Evolutionary conservation across 2,329 filamentous ascomycete genomes (phyloP).

Genomic region (Aspergillus puulaauensis): DNA sequence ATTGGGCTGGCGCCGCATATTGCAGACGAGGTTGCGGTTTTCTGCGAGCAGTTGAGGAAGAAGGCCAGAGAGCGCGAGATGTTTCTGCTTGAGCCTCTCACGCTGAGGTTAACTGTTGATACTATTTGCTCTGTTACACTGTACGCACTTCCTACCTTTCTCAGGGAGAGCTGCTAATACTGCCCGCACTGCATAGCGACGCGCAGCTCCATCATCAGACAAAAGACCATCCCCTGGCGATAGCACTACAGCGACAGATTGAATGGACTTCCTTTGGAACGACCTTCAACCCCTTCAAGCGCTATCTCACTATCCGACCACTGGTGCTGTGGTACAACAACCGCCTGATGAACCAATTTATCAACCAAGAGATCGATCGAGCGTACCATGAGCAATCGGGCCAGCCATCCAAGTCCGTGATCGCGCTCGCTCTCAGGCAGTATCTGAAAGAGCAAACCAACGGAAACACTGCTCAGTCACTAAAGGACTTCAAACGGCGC

Average conservation of each 20-base stretch:
- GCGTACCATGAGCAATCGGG: background rate
- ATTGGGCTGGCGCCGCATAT: constrained; percentile 1
- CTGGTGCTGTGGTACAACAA: constrained; percentile 1
- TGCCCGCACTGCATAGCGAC: background rate
- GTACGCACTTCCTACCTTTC: background rate
- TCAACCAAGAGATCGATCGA: background rate
- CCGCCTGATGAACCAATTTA: constrained; percentile 5
- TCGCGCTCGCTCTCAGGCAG: constrained; percentile 1
- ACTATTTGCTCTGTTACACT: constrained; percentile 8
- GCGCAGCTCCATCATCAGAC: constrained; percentile 4
- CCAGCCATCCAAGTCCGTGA: constrained; percentile 3
- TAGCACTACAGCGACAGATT: background rate
- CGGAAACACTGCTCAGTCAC: background rate
- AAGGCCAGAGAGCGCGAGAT: background rate
- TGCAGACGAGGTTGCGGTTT: constrained; percentile 1
- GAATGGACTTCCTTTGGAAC: constrained; percentile 5
- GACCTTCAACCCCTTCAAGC: constrained; percentile 1
- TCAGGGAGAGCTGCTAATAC: background rate
- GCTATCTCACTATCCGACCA: background rate
- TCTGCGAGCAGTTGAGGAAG: background rate
- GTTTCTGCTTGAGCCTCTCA: constrained; percentile 6
- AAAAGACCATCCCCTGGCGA: background rate
- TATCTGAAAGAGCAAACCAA: constrained; percentile 4
- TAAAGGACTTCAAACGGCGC: background rate
- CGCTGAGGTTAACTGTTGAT: constrained; percentile 3